These are phyloP conservation scores for Filosporella fistucella DNA, from an alignment of 495 filamentous ascomycete genomes.

Conservation along the genomic window DNA sequence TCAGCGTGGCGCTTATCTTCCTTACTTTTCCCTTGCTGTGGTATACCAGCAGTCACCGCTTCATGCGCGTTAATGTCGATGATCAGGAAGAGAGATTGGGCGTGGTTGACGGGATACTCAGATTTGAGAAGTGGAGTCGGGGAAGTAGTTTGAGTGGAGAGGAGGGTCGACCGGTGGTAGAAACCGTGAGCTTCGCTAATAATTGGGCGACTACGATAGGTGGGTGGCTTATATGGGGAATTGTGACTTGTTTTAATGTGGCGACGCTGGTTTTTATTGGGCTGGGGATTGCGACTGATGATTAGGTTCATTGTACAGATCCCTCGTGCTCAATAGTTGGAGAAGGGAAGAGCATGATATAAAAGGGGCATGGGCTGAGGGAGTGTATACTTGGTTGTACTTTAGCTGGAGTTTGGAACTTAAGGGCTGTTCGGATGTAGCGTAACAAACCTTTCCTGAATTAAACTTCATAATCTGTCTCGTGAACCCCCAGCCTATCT, in stretches of 20 bases:
- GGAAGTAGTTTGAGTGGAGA: not conserved
- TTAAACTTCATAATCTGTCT: too few species aligned
- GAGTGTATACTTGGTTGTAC: too few species aligned
- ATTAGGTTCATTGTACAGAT: too few species aligned
- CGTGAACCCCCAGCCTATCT: too few species aligned
- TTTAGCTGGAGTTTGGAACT: too few species aligned
- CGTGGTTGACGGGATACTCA: constrained; percentile 4
- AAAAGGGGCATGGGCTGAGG: too few species aligned
- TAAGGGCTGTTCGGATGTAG: too few species aligned
- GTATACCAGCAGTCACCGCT: constrained; percentile 37
- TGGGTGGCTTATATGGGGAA: constrained; percentile 1
- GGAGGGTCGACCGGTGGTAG: not conserved
- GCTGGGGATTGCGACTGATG: not conserved
- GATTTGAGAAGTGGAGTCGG: constrained; percentile 1
- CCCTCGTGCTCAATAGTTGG: too few species aligned
- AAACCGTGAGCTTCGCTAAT: constrained; percentile 5
- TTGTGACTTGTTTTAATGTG: constrained; percentile 7
- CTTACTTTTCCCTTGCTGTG: constrained; percentile 43
- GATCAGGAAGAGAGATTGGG: not conserved
- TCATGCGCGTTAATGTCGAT: constrained; percentile 37
- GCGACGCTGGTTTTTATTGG: constrained; percentile 7
- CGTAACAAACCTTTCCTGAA: too few species aligned
- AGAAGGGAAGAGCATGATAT: too few species aligned
- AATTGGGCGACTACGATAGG: constrained; percentile 11
- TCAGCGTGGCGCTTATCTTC: constrained; percentile 41